Conservation (phyloP, 192 early-diverging fungal genomes). For the Pilobolus umbonatus region DNA sequence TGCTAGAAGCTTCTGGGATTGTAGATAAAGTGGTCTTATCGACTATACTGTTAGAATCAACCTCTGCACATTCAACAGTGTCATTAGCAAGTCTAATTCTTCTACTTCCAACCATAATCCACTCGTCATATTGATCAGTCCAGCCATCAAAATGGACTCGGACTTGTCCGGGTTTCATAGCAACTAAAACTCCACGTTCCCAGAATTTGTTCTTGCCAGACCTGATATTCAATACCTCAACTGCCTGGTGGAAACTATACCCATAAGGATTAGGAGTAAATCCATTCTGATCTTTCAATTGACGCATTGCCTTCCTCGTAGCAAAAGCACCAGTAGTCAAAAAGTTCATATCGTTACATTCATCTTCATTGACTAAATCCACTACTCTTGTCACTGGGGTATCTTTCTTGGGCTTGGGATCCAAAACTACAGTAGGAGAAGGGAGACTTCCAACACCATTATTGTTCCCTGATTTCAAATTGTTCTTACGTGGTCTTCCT, state of each 20-base stretch:
- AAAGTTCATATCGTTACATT: slow-evolving; percentile 7
- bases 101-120: slow-evolving; percentile 46
- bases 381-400: not conserved
- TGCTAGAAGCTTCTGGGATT: not conserved
- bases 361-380: not conserved
- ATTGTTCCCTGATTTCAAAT: not conserved
- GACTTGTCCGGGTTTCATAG: slow-evolving; percentile 38
- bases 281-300: slow-evolving; percentile 35
- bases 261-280: slow-evolving; percentile 45
- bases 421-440: not conserved
- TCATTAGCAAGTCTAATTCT: slow-evolving; percentile 22
- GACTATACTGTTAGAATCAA: not conserved
- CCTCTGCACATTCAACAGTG: not conserved
- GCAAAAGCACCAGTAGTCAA: slow-evolving; percentile 49
- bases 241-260: slow-evolving; percentile 30
- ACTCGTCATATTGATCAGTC: slow-evolving; percentile 49
- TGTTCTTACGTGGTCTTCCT: slow-evolving; percentile 9
- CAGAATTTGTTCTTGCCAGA: slow-evolving; percentile 32
- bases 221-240: slow-evolving; percentile 40
- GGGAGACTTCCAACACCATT: not conserved
- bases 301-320: slow-evolving; percentile 39
- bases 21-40: no score
- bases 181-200: slow-evolving; percentile 41
- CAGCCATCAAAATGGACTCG: slow-evolving; percentile 51
- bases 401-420: no score